phyloP scores from a whole-genome alignment of 1,284 basidiomycete species.

The Boletus semigastroideus region DNA sequence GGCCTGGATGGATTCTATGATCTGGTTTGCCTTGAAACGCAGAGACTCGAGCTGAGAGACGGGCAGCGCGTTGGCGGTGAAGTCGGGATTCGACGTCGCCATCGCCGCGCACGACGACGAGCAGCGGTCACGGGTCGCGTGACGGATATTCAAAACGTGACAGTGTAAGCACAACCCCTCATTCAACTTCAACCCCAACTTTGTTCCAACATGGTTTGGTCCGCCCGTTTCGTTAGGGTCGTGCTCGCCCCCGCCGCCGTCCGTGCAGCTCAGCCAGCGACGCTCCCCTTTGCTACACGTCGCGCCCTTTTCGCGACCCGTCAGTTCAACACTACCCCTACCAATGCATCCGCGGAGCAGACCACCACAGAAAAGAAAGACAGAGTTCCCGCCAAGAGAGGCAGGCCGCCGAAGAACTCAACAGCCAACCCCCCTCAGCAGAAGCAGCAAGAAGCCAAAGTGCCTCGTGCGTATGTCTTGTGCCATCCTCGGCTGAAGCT shows the following conservation, averaged over 20 bases:
- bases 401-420: conserved; percentile 12
- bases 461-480: not conserved
- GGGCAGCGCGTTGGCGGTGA: conserved; percentile 29
- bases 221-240: conserved; percentile 1
- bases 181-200: not conserved
- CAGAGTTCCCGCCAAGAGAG: not conserved
- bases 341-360: not conserved
- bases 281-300: conserved; percentile 9
- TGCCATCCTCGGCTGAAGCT: not conserved
- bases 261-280: not conserved
- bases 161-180: conserved; percentile 2
- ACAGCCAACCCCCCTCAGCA: not conserved
- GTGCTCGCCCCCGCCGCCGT: not conserved
- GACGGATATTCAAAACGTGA: conserved; percentile 19
- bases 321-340: conserved; percentile 7
- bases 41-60: conserved; percentile 68
- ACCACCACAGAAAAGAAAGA: not conserved
- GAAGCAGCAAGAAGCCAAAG: conserved; percentile 8
- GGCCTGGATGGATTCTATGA: conserved; percentile 68
- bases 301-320: conserved; percentile 30
- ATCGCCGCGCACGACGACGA: conserved; percentile 2
- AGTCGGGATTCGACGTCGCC: not conserved
- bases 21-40: conserved; percentile 69
- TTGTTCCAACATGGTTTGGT: conserved; percentile 8
- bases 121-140: conserved; percentile 18